phyloP scores from a whole-genome alignment of 2,329 filamentous ascomycete genomes.

The Elsinoe perseae region DNA sequence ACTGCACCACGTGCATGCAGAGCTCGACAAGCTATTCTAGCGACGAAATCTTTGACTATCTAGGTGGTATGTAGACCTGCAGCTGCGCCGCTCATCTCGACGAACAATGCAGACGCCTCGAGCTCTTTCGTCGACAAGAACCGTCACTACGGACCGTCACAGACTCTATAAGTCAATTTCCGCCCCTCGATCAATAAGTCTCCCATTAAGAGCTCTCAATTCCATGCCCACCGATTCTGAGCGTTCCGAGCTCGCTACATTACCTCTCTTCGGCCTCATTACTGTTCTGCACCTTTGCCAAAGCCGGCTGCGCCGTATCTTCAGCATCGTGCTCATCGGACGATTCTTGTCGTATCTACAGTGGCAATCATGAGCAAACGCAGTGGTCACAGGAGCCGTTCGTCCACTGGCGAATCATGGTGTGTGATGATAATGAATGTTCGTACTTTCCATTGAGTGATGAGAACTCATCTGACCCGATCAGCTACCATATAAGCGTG shows the following conservation, averaged over 20 bases:
- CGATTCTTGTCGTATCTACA: background rate
- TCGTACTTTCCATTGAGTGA: background rate
- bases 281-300: background rate
- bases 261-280: background rate
- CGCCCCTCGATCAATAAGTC: background rate
- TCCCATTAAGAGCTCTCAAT: background rate
- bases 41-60: background rate
- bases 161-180: background rate
- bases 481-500: background rate
- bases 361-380: background rate
- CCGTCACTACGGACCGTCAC: background rate
- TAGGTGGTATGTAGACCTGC: background rate
- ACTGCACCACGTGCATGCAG: background rate
- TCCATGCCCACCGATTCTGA: background rate
- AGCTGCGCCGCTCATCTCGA: background rate
- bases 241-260: background rate
- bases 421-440: background rate
- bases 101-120: background rate
- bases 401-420: background rate
- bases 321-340: background rate
- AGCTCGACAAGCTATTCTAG: background rate
- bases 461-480: background rate
- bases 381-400: background rate
- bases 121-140: background rate
- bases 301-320: background rate